Conservation (phyloP, 768 basidiomycete genomes). For the Sporobolomyces pararoseus region DNA sequence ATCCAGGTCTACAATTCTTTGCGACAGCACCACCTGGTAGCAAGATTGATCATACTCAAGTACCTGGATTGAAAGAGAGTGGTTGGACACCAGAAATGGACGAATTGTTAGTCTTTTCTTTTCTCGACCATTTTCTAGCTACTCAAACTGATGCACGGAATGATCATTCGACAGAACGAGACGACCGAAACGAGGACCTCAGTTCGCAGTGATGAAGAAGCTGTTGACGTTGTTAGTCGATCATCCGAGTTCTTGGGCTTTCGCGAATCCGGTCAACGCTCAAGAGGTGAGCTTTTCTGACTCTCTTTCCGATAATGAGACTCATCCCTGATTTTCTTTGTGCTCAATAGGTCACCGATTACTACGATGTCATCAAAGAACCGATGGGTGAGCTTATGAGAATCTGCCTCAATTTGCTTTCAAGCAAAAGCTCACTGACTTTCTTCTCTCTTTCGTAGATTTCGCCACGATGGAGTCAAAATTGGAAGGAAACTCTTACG, state of each 20-base stretch:
- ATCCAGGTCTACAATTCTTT: constrained; percentile 63
- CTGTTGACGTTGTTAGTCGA: constrained; percentile 72
- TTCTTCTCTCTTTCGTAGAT: constrained; percentile 52
- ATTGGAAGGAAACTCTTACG: constrained; percentile 76
- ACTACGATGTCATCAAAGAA: constrained; percentile 77
- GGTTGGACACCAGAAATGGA: constrained; percentile 87
- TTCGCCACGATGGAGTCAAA: constrained; percentile 85
- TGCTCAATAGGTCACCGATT: constrained; percentile 63
- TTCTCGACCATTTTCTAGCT: neutral
- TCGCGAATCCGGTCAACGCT: constrained; percentile 71
- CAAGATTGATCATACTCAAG: constrained; percentile 64
- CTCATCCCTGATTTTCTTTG: neutral
- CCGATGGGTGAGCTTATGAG: constrained; percentile 61
- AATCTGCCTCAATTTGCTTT: neutral
- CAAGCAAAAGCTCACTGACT: too few relatives aligned
- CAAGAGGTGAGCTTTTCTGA: constrained; percentile 55
- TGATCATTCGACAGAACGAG: constrained; percentile 45
- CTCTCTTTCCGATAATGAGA: neutral
- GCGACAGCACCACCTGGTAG: constrained; percentile 38
- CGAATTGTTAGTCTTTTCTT: constrained; percentile 54
- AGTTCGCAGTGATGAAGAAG: constrained; percentile 66
- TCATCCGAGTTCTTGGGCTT: constrained; percentile 82
- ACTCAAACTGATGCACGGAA: neutral
- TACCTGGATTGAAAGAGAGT: constrained; percentile 78
- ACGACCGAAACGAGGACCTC: constrained; percentile 55